Base-by-base conservation (phyloP, 192 early-diverging fungal genomes). In the Coemansia sp. region DNA sequence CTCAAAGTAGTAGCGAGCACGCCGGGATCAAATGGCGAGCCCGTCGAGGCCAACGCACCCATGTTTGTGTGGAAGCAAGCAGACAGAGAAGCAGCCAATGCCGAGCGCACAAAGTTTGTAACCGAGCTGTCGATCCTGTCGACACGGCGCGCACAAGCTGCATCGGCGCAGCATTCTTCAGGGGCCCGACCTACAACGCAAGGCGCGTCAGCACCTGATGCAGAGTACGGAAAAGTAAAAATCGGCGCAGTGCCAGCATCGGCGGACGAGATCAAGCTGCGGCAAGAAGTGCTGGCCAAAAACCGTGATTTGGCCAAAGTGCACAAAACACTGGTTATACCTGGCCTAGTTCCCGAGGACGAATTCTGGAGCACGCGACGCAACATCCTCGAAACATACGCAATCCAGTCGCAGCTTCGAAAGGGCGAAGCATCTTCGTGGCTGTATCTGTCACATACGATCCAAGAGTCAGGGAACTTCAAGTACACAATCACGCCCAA, bases 351-450 rank as follows among this genome's bases (percentile, higher is more conserved):
- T 2, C 73, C 82, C 5, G 96, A 98, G 69, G 91, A 95, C 59
- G 96, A 98, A 58, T 98, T 98, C 60, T 98, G 96, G 96, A 86
- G 88, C 55, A 87, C 84, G 47, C 80, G 91, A n/a, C 75, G 79
- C 72, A 75, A 92, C 57, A 67, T 92, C 32, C 77, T 94, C 45
- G 81, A 85, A 62, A 91, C 91, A 62, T 87, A 94, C 62, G 82
- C 83, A 1, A 87, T 86, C 22, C 84, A 84, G 60, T 77, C 79
- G 63, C 85, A 84, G 32, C 91, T 91, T 41, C 89, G 93, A 56
- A 92, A 90, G 67, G 96, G 96, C 24, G 84, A 84, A 50, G 87
- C 91, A 1, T 92, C 90, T 3, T 79, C 85, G 5, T 87, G 89
- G 79, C 82, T 92, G 5, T 90, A 85, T 48, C 69, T 88, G 59